These are phyloP conservation scores for Ashbya aceris DNA, from an alignment of 1,139 yeast species.

Conservation along the genomic window DNA sequence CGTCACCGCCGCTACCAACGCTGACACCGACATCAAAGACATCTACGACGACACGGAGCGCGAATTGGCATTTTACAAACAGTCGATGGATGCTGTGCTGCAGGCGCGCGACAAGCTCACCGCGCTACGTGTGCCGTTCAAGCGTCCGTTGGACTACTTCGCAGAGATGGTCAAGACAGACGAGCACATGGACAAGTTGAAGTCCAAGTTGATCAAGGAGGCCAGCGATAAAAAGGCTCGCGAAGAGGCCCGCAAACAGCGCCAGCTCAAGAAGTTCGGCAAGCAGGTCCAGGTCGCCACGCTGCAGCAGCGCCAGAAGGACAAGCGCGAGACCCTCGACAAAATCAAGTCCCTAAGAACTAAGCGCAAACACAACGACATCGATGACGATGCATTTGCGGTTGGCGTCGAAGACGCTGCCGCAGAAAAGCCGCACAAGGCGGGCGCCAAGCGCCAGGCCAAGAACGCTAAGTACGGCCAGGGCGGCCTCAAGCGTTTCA, in stretches of 20 bases:
- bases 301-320: conserved; percentile 88
- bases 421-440: conserved; percentile 37
- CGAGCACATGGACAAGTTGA: conserved; percentile 94
- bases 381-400: conserved; percentile 42
- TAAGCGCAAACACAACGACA: conserved; percentile 72
- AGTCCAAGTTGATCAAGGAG: conserved; percentile 69
- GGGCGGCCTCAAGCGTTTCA: conserved; percentile 73
- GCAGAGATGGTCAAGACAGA: conserved; percentile 98
- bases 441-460: conserved; percentile 55
- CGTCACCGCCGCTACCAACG: conserved; percentile 48
- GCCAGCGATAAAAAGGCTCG: conserved; percentile 88
- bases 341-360: conserved; percentile 82
- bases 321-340: conserved; percentile 83
- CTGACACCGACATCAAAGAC: conserved; percentile 67
- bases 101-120: conserved; percentile 58
- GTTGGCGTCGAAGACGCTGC: conserved; percentile 79
- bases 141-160: conserved; percentile 90
- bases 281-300: conserved; percentile 94
- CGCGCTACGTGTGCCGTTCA: conserved; percentile 70
- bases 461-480: conserved; percentile 60
- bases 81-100: conserved; percentile 77
- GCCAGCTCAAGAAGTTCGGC: conserved; percentile 93
- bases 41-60: conserved; percentile 92
- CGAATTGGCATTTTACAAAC: conserved; percentile 78
- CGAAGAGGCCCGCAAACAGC: conserved; percentile 89